Percentiles rank a stretch among this genome's conserved stretches.
Evolutionary conservation across 176 grass and related monocot genomes (phyloP).

Genomic region (Phoenix dactylifera): DNA sequence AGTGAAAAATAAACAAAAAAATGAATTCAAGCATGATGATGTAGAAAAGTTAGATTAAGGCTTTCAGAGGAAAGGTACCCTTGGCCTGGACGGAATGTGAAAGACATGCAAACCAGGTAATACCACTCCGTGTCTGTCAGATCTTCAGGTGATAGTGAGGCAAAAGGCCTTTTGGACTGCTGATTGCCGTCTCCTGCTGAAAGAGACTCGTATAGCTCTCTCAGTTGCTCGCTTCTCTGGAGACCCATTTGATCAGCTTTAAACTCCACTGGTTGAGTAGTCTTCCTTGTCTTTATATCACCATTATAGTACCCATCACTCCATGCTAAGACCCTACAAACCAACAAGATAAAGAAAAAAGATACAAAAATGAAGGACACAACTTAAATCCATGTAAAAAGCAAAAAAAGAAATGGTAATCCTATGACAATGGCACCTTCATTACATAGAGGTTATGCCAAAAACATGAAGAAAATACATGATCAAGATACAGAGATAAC

Average conservation of each 20-base stretch:
- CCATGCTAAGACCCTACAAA: constrained; percentile 49
- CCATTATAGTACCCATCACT: constrained; percentile 88
- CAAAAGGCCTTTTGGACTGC: constrained; percentile 45
- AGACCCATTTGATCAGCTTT: constrained; percentile 45
- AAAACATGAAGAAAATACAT: too few relatives aligned
- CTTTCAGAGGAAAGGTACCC: constrained; percentile 30
- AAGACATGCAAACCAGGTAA: constrained; percentile 91
- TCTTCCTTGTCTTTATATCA: constrained; percentile 86
- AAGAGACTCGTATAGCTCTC: constrained; percentile 74
- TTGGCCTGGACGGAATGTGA: constrained; percentile 54
- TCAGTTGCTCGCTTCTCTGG: constrained; percentile 66
- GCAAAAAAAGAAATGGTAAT: too few relatives aligned
- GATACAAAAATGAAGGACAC: too few relatives aligned
- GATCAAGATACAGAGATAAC: too few relatives aligned
- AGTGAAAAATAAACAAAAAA: too few relatives aligned
- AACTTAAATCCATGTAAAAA: too few relatives aligned
- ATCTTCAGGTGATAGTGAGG: constrained; percentile 66
- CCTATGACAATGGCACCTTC: too few relatives aligned
- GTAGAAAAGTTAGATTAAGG: neutral
- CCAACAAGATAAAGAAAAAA: neutral
- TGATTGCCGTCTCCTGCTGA: constrained; percentile 46
- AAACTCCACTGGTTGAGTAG: constrained; percentile 41
- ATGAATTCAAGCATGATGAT: too few relatives aligned
- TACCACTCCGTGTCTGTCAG: constrained; percentile 78
- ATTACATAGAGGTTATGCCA: too few relatives aligned